Evolutionary conservation across 208 protist species (phyloP).

Genomic region (Leishmania gerbilli): DNA sequence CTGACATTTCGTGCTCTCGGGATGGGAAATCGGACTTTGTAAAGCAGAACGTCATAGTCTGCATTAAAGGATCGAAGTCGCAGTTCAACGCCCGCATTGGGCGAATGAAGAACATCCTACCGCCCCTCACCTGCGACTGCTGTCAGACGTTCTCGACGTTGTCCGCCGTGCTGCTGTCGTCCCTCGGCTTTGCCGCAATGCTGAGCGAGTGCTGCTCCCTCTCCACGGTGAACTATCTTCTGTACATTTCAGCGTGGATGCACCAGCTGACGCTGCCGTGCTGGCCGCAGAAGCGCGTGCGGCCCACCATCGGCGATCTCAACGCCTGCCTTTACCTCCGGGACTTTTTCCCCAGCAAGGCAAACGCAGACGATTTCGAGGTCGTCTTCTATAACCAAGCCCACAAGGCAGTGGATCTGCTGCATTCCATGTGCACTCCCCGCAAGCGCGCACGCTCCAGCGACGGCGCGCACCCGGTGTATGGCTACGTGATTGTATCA

Average conservation of each 20-base stretch:
- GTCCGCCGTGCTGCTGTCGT: slow-evolving; percentile 75
- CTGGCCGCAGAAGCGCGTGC: slow-evolving; percentile 65
- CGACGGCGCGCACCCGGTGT: slow-evolving; percentile 37
- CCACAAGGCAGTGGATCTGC: slow-evolving; percentile 43
- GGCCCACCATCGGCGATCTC: slow-evolving; percentile 84
- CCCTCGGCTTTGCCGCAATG: slow-evolving; percentile 67
- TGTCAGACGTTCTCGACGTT: slow-evolving; percentile 89
- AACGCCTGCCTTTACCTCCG: slow-evolving; percentile 74
- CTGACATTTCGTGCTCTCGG: slow-evolving; percentile 49
- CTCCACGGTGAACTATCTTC: slow-evolving; percentile 85
- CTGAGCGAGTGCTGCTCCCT: slow-evolving; percentile 59
- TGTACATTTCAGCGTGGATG: slow-evolving; percentile 90
- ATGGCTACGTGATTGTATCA: slow-evolving; percentile 89
- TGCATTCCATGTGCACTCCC: slow-evolving; percentile 54
- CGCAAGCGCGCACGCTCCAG: slow-evolving; percentile 16
- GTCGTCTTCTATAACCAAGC: slow-evolving; percentile 86
- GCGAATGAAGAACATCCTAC: slow-evolving; percentile 52
- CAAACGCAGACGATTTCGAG: slow-evolving; percentile 75
- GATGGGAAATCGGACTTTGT: slow-evolving; percentile 58
- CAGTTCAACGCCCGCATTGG: slow-evolving; percentile 79
- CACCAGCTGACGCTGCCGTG: slow-evolving; percentile 77
- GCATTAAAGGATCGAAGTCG: slow-evolving; percentile 73
- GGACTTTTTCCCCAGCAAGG: slow-evolving; percentile 73
- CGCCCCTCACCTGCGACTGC: slow-evolving; percentile 80
- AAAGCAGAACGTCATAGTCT: slow-evolving; percentile 47